These are phyloP conservation scores for Tolypocladium ovalisporum DNA, from an alignment of 2,329 filamentous ascomycete genomes.

Conservation along the genomic window DNA sequence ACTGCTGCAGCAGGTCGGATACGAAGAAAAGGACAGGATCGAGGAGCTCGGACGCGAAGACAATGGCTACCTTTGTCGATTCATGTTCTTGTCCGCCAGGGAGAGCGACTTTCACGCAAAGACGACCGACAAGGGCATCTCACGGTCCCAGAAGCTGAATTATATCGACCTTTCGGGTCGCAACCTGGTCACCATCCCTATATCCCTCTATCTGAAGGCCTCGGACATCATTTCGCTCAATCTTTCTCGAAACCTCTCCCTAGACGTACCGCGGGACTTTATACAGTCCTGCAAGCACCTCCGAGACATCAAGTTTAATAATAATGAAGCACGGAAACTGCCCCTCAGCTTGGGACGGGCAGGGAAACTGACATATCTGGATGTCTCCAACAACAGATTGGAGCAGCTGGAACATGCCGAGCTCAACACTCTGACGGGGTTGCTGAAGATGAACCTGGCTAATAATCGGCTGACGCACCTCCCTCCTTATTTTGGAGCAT, in stretches of 20 bases:
- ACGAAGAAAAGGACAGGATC: slow-evolving; percentile 73
- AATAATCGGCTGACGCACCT: slow-evolving; percentile 81
- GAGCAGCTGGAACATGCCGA: slow-evolving; percentile 81
- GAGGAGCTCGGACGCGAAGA: slow-evolving; percentile 94
- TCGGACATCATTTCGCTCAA: slow-evolving; percentile 91
- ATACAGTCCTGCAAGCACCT: slow-evolving; percentile 87
- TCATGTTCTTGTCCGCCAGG: slow-evolving; percentile 85
- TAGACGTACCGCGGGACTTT: slow-evolving; percentile 92
- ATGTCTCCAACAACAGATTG: slow-evolving; percentile 88
- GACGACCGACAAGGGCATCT: slow-evolving; percentile 66
- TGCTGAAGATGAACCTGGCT: slow-evolving; percentile 83
- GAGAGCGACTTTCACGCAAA: slow-evolving; percentile 66
- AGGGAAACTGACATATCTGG: slow-evolving; percentile 71
- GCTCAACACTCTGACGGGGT: slow-evolving; percentile 59
- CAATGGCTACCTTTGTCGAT: slow-evolving; percentile 92
- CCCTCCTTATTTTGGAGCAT: slow-evolving; percentile 73
- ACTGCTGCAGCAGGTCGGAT: slow-evolving; percentile 83
- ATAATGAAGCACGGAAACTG: slow-evolving; percentile 81
- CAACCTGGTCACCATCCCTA: slow-evolving; percentile 90
- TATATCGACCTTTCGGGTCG: slow-evolving; percentile 85
- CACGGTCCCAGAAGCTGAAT: slow-evolving; percentile 80
- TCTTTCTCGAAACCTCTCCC: slow-evolving; percentile 79
- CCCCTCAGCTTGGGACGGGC: slow-evolving; percentile 78
- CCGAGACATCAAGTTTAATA: slow-evolving; percentile 90
- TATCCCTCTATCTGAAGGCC: slow-evolving; percentile 83